These are phyloP conservation scores for Calonectria pauciramosa DNA, from an alignment of 2,329 filamentous ascomycete species.

Conservation along the genomic window DNA sequence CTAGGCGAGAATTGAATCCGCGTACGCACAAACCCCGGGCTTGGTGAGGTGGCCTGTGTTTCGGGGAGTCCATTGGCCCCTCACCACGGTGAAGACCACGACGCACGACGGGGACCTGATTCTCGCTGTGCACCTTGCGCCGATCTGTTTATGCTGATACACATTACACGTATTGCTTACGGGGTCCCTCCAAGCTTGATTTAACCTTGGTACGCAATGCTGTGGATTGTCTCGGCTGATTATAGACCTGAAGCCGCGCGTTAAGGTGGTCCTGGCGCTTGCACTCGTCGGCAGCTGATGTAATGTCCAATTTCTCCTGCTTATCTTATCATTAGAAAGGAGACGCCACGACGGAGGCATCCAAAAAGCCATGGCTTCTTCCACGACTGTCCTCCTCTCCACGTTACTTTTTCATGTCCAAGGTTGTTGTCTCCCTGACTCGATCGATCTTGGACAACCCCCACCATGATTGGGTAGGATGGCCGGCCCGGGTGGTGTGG, in stretches of 20 bases:
- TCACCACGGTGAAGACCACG: slow-evolving; percentile 24
- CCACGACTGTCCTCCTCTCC: not conserved
- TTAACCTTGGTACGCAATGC: slow-evolving; percentile 24
- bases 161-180: not conserved
- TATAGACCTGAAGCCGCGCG: slow-evolving; percentile 18
- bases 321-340: not conserved
- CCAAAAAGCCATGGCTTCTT: not conserved
- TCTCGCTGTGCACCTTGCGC: not conserved
- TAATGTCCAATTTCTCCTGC: slow-evolving; percentile 21
- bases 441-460: not conserved
- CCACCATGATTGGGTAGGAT: not conserved
- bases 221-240: slow-evolving; percentile 22
- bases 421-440: not conserved
- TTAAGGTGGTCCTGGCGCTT: slow-evolving; percentile 14
- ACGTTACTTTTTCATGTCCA: not conserved
- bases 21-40: not conserved
- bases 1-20: not conserved
- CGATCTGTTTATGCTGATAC: slow-evolving; percentile 5
- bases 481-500: not conserved
- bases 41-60: not conserved
- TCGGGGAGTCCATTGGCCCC: not conserved
- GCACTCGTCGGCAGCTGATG: slow-evolving; percentile 23
- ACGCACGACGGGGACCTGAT: slow-evolving; percentile 2
- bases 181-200: slow-evolving; percentile 11
- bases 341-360: not conserved